Evolutionary conservation across 345 rosid genomes (phyloP).

Genomic region (Cardamine chenopodiifolia): DNA sequence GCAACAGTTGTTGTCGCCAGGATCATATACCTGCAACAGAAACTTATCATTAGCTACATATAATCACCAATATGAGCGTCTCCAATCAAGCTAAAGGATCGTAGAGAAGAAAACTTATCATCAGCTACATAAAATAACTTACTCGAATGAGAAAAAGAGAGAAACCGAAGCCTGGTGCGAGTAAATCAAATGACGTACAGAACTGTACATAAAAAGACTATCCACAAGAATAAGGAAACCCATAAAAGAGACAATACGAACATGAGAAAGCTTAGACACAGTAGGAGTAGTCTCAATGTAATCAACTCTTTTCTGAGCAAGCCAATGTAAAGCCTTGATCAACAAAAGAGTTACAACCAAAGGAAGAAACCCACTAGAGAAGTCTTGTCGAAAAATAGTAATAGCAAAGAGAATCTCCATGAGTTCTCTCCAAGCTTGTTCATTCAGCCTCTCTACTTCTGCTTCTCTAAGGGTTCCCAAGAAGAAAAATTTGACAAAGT

Average conservation of each 20-base stretch:
- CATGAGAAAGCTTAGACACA: slow-evolving; percentile 68
- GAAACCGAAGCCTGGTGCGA: slow-evolving; percentile 85
- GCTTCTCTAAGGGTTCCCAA: slow-evolving; percentile 94
- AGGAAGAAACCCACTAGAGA: slow-evolving; percentile 78
- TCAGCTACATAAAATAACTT: slow-evolving; percentile 56
- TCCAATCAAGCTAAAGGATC: background rate
- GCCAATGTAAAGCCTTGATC: slow-evolving; percentile 91
- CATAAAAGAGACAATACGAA: slow-evolving; percentile 82
- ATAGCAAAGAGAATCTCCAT: slow-evolving; percentile 97
- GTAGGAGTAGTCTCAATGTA: slow-evolving; percentile 93
- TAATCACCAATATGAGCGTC: background rate
- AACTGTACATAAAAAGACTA: slow-evolving; percentile 65
- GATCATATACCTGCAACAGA: slow-evolving; percentile 79
- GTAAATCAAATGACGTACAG: slow-evolving; percentile 63
- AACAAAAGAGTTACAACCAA: slow-evolving; percentile 78
- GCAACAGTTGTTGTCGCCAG: slow-evolving; percentile 89
- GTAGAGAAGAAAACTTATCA: slow-evolving; percentile 51
- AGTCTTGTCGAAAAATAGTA: slow-evolving; percentile 92
- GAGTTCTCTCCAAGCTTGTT: slow-evolving; percentile 94
- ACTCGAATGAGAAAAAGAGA: slow-evolving; percentile 92
- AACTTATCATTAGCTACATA: slow-evolving; percentile 24
- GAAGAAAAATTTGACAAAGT: slow-evolving; percentile 71
- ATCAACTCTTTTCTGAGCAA: slow-evolving; percentile 96
- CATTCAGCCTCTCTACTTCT: slow-evolving; percentile 89
- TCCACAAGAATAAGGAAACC: slow-evolving; percentile 83